Base-by-base conservation (phyloP, 306 rosid species). In the Morella rubra region DNA sequence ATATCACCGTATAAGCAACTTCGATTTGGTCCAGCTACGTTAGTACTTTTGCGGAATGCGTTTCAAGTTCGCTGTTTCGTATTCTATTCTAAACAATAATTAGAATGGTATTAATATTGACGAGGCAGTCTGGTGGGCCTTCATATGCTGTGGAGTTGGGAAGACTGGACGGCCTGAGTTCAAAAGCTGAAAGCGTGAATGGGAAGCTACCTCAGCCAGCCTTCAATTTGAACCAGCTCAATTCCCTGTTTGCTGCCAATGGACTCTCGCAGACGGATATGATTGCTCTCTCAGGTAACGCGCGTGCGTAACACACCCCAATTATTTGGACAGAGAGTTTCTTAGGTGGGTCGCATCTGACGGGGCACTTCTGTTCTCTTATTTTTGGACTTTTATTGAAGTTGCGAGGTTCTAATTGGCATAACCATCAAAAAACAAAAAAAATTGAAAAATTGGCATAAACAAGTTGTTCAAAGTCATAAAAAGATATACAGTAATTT, bases 211-310 rank as follows among this genome's bases (percentile, higher is more conserved):
- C 97, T 9, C 64, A 88, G 74, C 88, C 90, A 1, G 75, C 54
- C 8, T 92, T 90, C 75, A 84, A 86, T 32, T 77, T 92, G 83
- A 69, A 90, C 75, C 90, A 88, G 85, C 92, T 92, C n/a, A 90
- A 87, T 69, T 75, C 91, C 46, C 58, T 92, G 71, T 92, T 92
- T 79, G 77, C 68, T 0, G 16, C 81, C 5, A 74, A 87, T 24
- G 96, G 93, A 8, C 87, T 92, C 61, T 40, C 86, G 71, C 97
- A 90, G 69, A 61, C 83, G 0, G 96, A 92, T 75, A 92, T 92
- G 97, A 55, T 92, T 78, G 96, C 96, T 11, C 96, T 92, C 42
- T 92, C 97, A 76, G 97, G 97, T 92, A 75, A 37, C 5, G 73
- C 78, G 73, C 70, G 52, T 75, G 64, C 32, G 12, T 6, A 0